phyloP scores from a whole-genome alignment of 2,329 filamentous ascomycete species.

The Trichophyton benhamiae region DNA sequence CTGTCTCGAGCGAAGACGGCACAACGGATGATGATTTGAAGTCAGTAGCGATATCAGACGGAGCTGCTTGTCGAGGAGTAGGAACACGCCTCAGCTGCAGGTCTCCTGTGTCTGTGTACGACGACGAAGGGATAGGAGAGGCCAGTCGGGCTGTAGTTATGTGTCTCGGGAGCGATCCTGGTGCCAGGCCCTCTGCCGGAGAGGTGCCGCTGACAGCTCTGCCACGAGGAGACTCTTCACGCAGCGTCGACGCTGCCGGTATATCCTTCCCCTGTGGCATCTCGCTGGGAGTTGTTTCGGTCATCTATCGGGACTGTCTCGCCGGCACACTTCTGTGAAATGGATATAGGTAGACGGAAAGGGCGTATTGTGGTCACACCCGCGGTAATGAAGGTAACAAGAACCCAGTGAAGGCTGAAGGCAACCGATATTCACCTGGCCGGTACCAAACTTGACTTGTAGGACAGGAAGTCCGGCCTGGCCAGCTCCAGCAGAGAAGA shows the following conservation, averaged over 20 bases:
- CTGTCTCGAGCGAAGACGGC: slow-evolving; percentile 55
- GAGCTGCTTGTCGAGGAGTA: slow-evolving; percentile 29
- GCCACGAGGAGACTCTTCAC: slow-evolving; percentile 15
- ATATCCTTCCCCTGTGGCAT: slow-evolving; percentile 5
- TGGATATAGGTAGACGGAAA: neutral
- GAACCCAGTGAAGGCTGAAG: too few species aligned
- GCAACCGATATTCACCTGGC: too few species aligned
- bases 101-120: slow-evolving; percentile 28
- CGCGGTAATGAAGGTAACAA: too few species aligned
- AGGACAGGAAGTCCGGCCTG: neutral
- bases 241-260: slow-evolving; percentile 20
- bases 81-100: slow-evolving; percentile 38
- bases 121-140: slow-evolving; percentile 42
- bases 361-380: neutral
- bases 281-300: neutral
- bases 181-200: slow-evolving; percentile 20
- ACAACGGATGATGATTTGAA: slow-evolving; percentile 49
- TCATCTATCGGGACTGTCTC: neutral
- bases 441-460: neutral
- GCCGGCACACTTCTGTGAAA: neutral
- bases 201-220: slow-evolving; percentile 11
- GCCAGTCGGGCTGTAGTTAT: slow-evolving; percentile 44
- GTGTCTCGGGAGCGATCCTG: slow-evolving; percentile 37
- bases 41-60: slow-evolving; percentile 42
- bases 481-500: neutral